A percentile compares a stretch with the other conserved stretches of the same genome.
Evolutionary conservation across 2,329 filamentous ascomycete species (phyloP).

Genomic region (Kalaharituber pfeilii): DNA sequence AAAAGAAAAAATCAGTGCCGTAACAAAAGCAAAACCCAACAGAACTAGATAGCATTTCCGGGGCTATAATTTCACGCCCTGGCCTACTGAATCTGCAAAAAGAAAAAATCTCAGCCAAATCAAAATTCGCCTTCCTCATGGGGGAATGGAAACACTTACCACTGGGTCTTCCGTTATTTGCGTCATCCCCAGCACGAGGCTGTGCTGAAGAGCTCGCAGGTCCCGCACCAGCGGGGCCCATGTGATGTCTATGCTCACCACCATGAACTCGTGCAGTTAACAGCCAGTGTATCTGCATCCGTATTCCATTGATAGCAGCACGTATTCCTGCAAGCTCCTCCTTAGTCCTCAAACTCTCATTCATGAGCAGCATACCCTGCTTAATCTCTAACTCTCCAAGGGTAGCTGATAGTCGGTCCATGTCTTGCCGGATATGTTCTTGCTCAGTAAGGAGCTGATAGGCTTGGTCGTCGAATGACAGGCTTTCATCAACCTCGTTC

Average conservation of each 20-base stretch:
- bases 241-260: background rate
- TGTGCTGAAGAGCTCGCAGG: background rate
- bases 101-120: too few species aligned
- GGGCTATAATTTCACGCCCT: background rate
- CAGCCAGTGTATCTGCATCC: conserved; percentile 22
- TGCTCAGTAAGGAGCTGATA: conserved; percentile 22
- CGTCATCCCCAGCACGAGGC: background rate
- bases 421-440: conserved; percentile 21
- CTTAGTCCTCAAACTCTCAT: conserved; percentile 21
- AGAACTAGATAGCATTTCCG: background rate
- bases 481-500: conserved; percentile 1
- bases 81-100: background rate
- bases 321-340: conserved; percentile 23
- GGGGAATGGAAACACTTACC: background rate
- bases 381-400: conserved; percentile 22
- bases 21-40: background rate
- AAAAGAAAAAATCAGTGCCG: too few species aligned
- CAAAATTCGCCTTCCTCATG: background rate
- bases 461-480: conserved; percentile 19
- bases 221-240: background rate
- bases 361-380: conserved; percentile 20
- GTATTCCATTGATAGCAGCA: conserved; percentile 21
- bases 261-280: conserved; percentile 14
- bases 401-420: conserved; percentile 19
- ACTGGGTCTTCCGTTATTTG: background rate